Evolutionary conservation across 345 rosid species (phyloP), one percentile per base, ranked within the genome.

Genomic region (Eucalyptus regnans): DNA sequence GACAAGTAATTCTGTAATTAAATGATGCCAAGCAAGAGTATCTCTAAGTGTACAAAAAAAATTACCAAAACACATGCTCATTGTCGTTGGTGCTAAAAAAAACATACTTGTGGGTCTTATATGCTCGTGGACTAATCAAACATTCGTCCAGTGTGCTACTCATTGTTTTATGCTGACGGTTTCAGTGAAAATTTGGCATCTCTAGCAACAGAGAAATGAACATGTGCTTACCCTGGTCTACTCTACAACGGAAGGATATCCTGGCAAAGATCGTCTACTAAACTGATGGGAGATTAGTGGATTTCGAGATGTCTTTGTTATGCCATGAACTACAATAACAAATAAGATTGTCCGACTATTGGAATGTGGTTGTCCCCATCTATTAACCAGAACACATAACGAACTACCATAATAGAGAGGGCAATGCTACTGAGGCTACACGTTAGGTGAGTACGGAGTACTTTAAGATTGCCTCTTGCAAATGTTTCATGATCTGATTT

Each of bases 401-500:
- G 13, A 33, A 17, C 44, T 68, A 68, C 25, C 80, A 68, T 33
- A 68, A 33, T 3, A 17, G 44, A 68, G 44, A 68, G 43, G 44
- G 43, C 44, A 68, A 68, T 68, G 80, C 44, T 33, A 68, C 43
- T 68, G 80, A 68, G 80, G 37, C 80, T 33, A 17, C 80, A 31
- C 12, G 44, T 68, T 37, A 68, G 43, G 44, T 8, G 80, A 68
- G 80, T 2, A 4, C 6, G 18, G 23, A 17, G 23, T 68, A 17
- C 7, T 68, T 68, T 68, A 33, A 33, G 4, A 33, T 68, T 68
- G 44, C 91, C 94, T 90, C 94, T 90, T 48, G 97, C 96, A 85
- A 3, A 68, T 68, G 12, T 68, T 68, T 68, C 80, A 33, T 68
- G 91, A 92, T 90, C 89, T 95, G 31, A 91, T 91, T 91, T 96